Conservation (phyloP, 495 filamentous ascomycete species). For the Filosporella fistucella region DNA sequence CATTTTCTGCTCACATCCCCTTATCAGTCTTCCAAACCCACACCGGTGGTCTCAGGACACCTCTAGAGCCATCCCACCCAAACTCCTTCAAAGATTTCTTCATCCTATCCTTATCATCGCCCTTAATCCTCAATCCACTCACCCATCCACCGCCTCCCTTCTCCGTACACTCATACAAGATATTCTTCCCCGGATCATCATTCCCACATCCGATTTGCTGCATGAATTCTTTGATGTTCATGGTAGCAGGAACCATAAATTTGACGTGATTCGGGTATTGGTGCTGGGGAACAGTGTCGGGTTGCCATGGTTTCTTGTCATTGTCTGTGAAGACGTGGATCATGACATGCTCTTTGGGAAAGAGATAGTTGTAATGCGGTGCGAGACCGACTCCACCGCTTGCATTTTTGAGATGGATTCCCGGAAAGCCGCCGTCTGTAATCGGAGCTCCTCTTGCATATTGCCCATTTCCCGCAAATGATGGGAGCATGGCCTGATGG, state of each 20-base stretch:
- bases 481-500: too few relatives aligned
- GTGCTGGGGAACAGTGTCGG: conserved; percentile 15
- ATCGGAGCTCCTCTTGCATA: too few relatives aligned
- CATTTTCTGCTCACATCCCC: conserved; percentile 7
- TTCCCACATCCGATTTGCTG: conserved; percentile 40
- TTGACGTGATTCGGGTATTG: conserved; percentile 26
- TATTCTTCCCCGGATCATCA: conserved; percentile 33
- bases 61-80: conserved; percentile 20
- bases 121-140: conserved; percentile 2
- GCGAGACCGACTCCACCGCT: conserved; percentile 50
- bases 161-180: conserved; percentile 31
- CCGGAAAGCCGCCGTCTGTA: conserved; percentile 45
- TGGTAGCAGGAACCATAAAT: conserved; percentile 35
- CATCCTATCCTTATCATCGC: conserved; percentile 19
- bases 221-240: conserved; percentile 39
- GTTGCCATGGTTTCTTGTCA: conserved; percentile 36
- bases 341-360: conserved; percentile 40
- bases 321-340: conserved; percentile 43
- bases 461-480: too few relatives aligned
- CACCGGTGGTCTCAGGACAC: conserved; percentile 12
- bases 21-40: conserved; percentile 22
- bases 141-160: conserved; percentile 18
- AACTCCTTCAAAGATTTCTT: conserved; percentile 16
- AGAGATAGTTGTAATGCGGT: conserved; percentile 48
- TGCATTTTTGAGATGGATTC: conserved; percentile 49